phyloP scores from a whole-genome alignment of 805 yeast genomes.

The Candida arabinofermentans region DNA sequence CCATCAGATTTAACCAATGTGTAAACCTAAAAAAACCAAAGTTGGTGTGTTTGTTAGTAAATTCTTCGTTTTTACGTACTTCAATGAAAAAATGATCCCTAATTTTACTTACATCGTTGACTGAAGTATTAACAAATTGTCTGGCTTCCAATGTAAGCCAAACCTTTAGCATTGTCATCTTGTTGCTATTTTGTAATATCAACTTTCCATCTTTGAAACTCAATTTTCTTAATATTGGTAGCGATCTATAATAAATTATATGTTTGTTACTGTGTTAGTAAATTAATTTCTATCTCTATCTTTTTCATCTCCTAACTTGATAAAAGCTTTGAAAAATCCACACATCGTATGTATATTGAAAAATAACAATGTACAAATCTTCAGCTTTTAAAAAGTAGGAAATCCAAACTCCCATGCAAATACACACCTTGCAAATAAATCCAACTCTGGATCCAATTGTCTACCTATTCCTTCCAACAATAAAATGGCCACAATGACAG shows the following conservation, averaged over 20 bases:
- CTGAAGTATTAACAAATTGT: constrained; percentile 77
- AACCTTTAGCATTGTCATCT: constrained; percentile 79
- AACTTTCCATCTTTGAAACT: constrained; percentile 68
- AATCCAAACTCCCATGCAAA: constrained; percentile 38
- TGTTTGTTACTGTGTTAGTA: not conserved
- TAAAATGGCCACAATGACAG: constrained; percentile 90
- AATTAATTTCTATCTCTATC: not conserved
- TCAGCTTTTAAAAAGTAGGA: constrained; percentile 26
- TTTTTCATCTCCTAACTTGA: not conserved
- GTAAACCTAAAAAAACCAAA: constrained; percentile 33
- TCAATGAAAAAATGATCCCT: too few relatives aligned
- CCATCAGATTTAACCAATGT: constrained; percentile 60
- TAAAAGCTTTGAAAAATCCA: not conserved
- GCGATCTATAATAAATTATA: constrained; percentile 43
- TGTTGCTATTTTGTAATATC: constrained; percentile 50
- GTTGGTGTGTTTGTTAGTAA: not conserved
- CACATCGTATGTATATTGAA: too few relatives aligned
- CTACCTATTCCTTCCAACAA: constrained; percentile 94
- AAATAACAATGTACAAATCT: not conserved
- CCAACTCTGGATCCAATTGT: constrained; percentile 88
- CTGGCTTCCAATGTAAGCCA: constrained; percentile 90
- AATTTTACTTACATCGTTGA: constrained; percentile 62
- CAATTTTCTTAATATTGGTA: constrained; percentile 80
- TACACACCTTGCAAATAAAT: constrained; percentile 94
- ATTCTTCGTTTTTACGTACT: not conserved